These are phyloP conservation scores for Solanum piurae DNA, from an alignment of 257 asterid genomes.

Conservation along the genomic window DNA sequence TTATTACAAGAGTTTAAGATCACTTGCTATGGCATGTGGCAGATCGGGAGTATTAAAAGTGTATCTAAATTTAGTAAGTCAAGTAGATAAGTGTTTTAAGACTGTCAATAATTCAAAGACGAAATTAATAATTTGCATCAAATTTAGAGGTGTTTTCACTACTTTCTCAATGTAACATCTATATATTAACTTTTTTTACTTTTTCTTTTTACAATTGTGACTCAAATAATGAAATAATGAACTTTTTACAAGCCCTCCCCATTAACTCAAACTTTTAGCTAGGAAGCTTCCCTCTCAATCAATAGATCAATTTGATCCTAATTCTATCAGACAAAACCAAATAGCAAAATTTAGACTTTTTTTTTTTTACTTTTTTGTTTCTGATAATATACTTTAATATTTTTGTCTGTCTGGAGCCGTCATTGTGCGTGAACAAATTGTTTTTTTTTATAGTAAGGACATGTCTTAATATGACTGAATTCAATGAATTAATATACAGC, in stretches of 20 bases:
- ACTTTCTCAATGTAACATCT: neutral
- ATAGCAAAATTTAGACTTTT: neutral
- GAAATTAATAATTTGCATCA: too few species aligned
- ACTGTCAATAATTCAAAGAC: rapidly evolving
- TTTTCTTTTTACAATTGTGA: neutral
- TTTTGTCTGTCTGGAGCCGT: neutral
- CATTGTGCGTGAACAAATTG: neutral
- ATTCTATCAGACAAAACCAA: neutral
- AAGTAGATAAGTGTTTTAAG: too few species aligned
- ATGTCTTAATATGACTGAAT: neutral
- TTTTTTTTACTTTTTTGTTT: neutral
- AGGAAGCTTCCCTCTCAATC: neutral
- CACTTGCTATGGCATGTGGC: neutral
- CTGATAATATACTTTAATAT: neutral
- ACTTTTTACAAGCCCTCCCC: neutral
- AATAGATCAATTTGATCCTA: neutral
- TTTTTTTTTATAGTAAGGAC: neutral
- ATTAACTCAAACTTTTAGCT: neutral
- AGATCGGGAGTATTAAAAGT: too few species aligned
- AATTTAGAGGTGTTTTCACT: rapidly evolving
- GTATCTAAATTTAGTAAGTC: too few species aligned
- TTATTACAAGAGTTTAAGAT: too few species aligned
- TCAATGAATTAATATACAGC: neutral
- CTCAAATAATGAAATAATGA: neutral
- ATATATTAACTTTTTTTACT: too few species aligned